These are phyloP conservation scores for Ophiostoma sp. DNA, from an alignment of 2,329 filamentous ascomycete genomes.

Conservation along the genomic window DNA sequence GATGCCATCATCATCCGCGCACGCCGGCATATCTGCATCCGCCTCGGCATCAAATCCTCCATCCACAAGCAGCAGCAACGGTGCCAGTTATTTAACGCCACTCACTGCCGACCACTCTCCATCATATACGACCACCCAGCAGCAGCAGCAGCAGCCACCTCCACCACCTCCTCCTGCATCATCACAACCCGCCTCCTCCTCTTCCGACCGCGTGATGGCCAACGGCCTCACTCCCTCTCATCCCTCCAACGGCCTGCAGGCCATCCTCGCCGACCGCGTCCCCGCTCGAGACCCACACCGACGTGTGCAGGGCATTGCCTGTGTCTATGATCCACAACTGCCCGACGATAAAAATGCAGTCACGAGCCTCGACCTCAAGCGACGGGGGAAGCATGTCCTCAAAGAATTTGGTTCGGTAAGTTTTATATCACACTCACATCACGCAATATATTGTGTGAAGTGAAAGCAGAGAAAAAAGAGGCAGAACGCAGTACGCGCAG, in stretches of 20 bases:
- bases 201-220: constrained; percentile 28
- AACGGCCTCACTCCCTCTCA: constrained; percentile 34
- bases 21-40: constrained; percentile 60
- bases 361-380: constrained; percentile 51
- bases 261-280: constrained; percentile 42
- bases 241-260: not conserved
- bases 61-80: constrained; percentile 38
- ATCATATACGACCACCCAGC: constrained; percentile 34
- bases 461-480: constrained; percentile 7
- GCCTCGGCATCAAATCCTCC: constrained; percentile 17
- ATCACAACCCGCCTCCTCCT: constrained; percentile 1
- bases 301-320: constrained; percentile 57
- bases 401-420: constrained; percentile 67
- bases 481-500: constrained; percentile 5
- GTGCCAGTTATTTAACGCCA: constrained; percentile 52
- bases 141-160: constrained; percentile 35
- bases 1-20: not conserved
- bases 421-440: constrained; percentile 41
- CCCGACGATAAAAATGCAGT: constrained; percentile 46
- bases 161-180: constrained; percentile 47
- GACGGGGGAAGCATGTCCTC: constrained; percentile 60
- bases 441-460: not conserved
- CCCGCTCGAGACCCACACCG: constrained; percentile 59
- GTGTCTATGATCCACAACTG: constrained; percentile 61
- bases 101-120: constrained; percentile 56